Conservation (phyloP, 2,329 filamentous ascomycete species). For the Fonsecaea nubica region DNA sequence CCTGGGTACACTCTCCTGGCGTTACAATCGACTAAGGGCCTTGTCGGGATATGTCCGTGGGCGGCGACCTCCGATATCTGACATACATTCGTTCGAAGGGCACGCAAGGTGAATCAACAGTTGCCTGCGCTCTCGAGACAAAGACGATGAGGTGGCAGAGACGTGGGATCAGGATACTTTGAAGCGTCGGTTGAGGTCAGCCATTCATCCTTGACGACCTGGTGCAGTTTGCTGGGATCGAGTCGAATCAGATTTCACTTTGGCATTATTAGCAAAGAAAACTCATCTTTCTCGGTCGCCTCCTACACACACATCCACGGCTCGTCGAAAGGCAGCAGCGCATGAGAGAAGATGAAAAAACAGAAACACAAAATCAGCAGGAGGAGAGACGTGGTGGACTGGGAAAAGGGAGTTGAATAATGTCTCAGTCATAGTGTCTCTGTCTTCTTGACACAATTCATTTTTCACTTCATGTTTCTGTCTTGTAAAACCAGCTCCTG, state of each 20-base stretch:
- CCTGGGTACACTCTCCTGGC: neutral
- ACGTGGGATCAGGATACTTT: neutral
- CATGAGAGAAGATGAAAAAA: neutral
- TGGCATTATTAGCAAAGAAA: neutral
- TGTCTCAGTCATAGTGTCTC: neutral
- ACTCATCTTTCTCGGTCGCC: too few species aligned
- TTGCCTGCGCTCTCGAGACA: neutral
- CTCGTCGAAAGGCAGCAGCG: too few species aligned
- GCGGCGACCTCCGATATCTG: constrained; percentile 9
- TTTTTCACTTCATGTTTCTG: neutral
- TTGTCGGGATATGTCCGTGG: constrained; percentile 3
- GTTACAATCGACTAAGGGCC: neutral
- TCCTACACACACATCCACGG: too few species aligned
- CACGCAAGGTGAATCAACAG: neutral
- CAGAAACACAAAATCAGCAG: neutral
- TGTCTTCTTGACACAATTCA: constrained; percentile 1
- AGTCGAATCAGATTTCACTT: neutral
- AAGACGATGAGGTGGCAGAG: neutral
- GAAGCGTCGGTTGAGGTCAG: too few species aligned
- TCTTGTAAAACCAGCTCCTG: neutral
- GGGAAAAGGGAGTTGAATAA: neutral
- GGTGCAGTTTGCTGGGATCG: neutral
- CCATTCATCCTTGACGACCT: too few species aligned
- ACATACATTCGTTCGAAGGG: neutral
- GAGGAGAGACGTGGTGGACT: neutral